Evolutionary conservation across 148 eudicot species (phyloP), one percentile per base, ranked within the genome.

Genomic region (Vaccinium corymbosum): DNA sequence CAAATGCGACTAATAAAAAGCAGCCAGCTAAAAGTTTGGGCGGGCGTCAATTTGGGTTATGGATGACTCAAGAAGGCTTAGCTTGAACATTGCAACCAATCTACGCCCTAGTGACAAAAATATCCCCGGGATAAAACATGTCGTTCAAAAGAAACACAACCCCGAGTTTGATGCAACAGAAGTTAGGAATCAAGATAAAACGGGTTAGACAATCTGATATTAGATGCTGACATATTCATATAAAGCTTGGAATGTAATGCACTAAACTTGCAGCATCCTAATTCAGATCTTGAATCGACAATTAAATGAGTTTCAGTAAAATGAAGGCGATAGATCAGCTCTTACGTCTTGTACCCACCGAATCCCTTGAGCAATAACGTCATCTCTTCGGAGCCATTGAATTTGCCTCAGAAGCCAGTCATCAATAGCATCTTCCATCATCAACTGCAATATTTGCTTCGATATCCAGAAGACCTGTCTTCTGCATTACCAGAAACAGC

Each of bases 381-480:
- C 98, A 13, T 97, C 99, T 87, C 92, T 92, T 51, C 96, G 92
- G 78, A 97, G 91, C 94, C 91, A 92, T 81, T 93, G 94, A 84
- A 97, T 94, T 90, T 97, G 97, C 91, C 94, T 85, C 66, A 97
- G 85, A 51, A 97, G 91, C 94, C 95, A 94, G 88, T 97, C 98
- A 88, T 93, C 99, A 88, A 97, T 90, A 80, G 99, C 99, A 86
- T 97, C 99, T 89, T 95, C 99, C 99, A 97, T 93, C 84, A 97
- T 89, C 84, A 94, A 78, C 84, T 97, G 99, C 89, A 97, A 87
- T 84, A 97, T 94, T 89, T 97, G 98, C 89, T 97, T 97, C 86
- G 99, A 97, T 84, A 97, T 94, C 99, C 99, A 97, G 86, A 97
- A 94, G 27, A 94, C 99, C 81, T 94, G 99, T 87, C 99, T 89